Base-by-base conservation (phyloP, 305 asterid genomes). In the Fraxinus albicans region DNA sequence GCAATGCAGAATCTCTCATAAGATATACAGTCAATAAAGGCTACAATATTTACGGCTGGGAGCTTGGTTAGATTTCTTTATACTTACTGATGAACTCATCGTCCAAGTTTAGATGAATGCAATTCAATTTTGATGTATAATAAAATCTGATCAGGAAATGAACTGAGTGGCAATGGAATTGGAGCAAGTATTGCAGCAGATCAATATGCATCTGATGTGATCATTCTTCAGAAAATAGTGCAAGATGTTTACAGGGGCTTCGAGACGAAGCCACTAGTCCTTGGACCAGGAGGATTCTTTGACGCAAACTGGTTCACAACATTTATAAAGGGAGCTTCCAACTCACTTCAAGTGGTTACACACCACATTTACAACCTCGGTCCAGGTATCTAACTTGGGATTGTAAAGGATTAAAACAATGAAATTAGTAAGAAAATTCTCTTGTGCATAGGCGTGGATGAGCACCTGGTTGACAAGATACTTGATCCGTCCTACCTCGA, bases 311-410 rank as follows among this genome's bases (percentile, higher is more conserved):
- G 99, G 99, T 93, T 90, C 81, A 75, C 92, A 6, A 44, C 74
- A 31, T 92, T 87, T 80, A 70, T 91, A 55, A 80, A 82, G 8
- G 83, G 86, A 84, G 55, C 97, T 42, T 80, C 91, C 2, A 73
- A 80, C 35, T 88, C 91, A 31, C 93, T 95, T 82, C 93, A 93
- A 81, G 97, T 85, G 8, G 90, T 84, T 47, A 89, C 99, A 33
- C 99, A 95, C 83, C 99, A 95, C 86, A 92, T 95, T 42, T 94
- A 95, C 89, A 94, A 92, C 84, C 98, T 95, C 6, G 99, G 99
- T n/a, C 97, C 95, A 84, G 98, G 99, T 92, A 86, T 38, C 27
- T 9, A 72, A 65, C 72, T 31, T 38, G 3, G 69, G 69, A 58
- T 58, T 55, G 27, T 55, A 55, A n/a, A 6, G 67, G 67, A 58